Evolutionary conservation across 768 basidiomycete species (phyloP).

Genomic region (Termitomyces sp.): DNA sequence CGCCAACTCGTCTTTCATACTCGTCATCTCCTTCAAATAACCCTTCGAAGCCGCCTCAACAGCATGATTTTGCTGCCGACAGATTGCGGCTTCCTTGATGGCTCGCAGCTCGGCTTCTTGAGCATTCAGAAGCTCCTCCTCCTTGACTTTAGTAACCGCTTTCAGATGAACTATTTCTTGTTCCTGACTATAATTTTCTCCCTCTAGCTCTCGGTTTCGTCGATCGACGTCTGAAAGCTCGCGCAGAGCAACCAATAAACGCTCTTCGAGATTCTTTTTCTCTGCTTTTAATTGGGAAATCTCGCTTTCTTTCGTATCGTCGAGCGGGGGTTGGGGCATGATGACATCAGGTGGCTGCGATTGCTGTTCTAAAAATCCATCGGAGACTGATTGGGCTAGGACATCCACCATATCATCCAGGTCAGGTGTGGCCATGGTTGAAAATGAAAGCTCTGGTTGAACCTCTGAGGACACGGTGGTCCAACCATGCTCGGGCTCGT

Average conservation of each 20-base stretch:
- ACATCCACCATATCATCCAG: slow-evolving; percentile 4
- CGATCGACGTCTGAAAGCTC: slow-evolving; percentile 7
- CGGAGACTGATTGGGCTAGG: background rate
- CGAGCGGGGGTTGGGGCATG: too few relatives aligned
- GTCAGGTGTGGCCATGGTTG: background rate
- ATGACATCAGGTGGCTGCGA: background rate
- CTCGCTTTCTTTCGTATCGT: background rate
- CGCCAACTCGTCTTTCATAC: background rate
- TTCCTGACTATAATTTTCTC: slow-evolving; percentile 6
- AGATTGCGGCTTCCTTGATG: background rate
- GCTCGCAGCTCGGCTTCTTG: background rate
- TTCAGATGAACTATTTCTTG: background rate
- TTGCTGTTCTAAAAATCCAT: background rate
- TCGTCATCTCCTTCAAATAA: background rate
- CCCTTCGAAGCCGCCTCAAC: background rate
- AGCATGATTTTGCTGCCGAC: background rate
- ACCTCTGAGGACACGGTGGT: background rate
- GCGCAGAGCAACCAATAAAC: background rate
- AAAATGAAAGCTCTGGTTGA: background rate
- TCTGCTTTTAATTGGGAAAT: background rate
- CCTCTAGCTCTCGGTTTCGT: slow-evolving; percentile 10
- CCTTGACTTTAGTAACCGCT: background rate
- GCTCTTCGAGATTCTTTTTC: background rate
- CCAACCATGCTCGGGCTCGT: slow-evolving; percentile 1
- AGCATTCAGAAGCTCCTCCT: background rate